Evolutionary conservation across 148 eudicot species (phyloP).

Genomic region (Camellia sinensis): DNA sequence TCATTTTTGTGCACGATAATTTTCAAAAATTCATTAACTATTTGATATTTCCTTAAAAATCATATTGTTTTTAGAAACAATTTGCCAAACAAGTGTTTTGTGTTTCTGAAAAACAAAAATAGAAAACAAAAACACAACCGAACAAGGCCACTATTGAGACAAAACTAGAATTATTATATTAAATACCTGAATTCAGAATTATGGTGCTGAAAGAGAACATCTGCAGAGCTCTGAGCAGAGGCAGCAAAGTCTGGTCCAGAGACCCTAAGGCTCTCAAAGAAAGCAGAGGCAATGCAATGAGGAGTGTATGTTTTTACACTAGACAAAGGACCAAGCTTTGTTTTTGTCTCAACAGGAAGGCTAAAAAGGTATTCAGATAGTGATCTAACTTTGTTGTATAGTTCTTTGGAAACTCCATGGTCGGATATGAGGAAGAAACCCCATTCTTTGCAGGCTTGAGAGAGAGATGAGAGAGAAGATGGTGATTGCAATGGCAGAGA

Average conservation of each 20-base stretch:
- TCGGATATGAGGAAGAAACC: slow-evolving; percentile 82
- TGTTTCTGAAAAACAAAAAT: not conserved
- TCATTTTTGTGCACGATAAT: no score
- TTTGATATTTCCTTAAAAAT: no score
- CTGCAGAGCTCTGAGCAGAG: slow-evolving; percentile 63
- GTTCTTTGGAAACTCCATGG: slow-evolving; percentile 70
- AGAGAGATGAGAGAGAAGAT: slow-evolving; percentile 52
- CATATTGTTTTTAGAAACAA: no score
- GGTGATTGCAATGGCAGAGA: slow-evolving; percentile 52
- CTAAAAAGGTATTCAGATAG: slow-evolving; percentile 54
- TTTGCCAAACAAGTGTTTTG: not conserved
- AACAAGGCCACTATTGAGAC: no score
- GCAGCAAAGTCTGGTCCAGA: slow-evolving; percentile 62
- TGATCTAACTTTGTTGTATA: slow-evolving; percentile 38
- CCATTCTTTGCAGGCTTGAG: slow-evolving; percentile 79
- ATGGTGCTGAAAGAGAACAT: slow-evolving; percentile 40
- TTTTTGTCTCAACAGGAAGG: slow-evolving; percentile 56
- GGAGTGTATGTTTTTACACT: slow-evolving; percentile 69
- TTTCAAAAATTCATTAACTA: no score
- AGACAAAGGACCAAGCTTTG: slow-evolving; percentile 75
- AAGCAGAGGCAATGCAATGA: slow-evolving; percentile 85
- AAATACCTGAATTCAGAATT: slow-evolving; percentile 68
- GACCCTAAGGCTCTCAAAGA: slow-evolving; percentile 75
- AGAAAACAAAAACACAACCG: not conserved
- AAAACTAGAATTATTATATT: not conserved